phyloP scores from a whole-genome alignment of 768 basidiomycete species.

The Kwoniella sp. region DNA sequence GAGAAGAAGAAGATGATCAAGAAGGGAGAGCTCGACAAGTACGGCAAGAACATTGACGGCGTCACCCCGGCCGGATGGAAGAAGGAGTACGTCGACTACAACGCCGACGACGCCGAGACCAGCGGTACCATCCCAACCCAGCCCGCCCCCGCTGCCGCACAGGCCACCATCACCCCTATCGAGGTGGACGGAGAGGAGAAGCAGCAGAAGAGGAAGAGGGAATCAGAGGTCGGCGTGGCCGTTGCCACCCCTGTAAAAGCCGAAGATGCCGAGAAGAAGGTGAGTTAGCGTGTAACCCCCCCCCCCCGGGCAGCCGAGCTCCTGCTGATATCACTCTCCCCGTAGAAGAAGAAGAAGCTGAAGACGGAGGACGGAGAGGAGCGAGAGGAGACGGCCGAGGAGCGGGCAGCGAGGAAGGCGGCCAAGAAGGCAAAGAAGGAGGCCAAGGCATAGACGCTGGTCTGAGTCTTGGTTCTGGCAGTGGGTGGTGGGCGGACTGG shows the following conservation, averaged over 20 bases:
- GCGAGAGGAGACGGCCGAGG: constrained; percentile 39
- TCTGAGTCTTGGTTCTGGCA: background rate
- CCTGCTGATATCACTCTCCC: background rate
- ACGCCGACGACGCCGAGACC: constrained; percentile 56
- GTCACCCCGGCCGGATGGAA: constrained; percentile 88
- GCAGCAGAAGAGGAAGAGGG: constrained; percentile 51
- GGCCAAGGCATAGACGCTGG: constrained; percentile 23
- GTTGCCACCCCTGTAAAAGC: constrained; percentile 18
- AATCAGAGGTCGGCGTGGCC: constrained; percentile 26
- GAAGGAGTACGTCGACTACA: constrained; percentile 89
- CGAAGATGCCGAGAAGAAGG: constrained; percentile 41
- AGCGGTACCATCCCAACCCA: constrained; percentile 16
- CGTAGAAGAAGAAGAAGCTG: constrained; percentile 46
- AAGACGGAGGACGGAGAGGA: constrained; percentile 41
- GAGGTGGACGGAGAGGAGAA: constrained; percentile 50
- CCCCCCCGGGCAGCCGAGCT: no score
- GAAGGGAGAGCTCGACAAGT: constrained; percentile 93
- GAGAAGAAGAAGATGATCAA: constrained; percentile 99
- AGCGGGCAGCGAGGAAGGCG: constrained; percentile 35
- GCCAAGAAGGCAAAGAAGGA: constrained; percentile 45
- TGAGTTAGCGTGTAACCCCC: no score
- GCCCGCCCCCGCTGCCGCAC: no score
- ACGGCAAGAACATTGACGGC: constrained; percentile 81
- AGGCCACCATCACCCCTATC: constrained; percentile 24
- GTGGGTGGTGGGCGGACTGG: background rate